These are phyloP conservation scores for Vachellia pachyceras DNA, from an alignment of 306 rosid genomes.

Conservation along the genomic window DNA sequence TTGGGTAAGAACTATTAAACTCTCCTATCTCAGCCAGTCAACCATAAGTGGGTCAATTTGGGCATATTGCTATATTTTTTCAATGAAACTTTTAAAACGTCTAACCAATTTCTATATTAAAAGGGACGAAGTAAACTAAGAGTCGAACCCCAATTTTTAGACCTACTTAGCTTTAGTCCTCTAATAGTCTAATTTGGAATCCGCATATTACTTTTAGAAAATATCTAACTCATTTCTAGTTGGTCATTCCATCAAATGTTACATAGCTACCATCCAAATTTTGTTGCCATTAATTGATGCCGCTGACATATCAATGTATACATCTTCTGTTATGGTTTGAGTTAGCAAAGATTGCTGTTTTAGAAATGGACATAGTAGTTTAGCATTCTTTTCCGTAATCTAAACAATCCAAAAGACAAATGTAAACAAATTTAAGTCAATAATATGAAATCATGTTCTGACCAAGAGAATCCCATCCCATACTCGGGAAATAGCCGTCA, in stretches of 20 bases:
- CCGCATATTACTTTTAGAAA: background rate
- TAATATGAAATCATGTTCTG: background rate
- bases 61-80: background rate
- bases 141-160: background rate
- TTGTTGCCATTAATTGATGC: background rate
- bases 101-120: background rate
- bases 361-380: background rate
- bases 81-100: background rate
- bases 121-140: background rate
- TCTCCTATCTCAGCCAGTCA: constrained; percentile 6
- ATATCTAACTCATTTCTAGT: background rate
- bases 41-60: constrained; percentile 23
- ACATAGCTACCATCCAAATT: background rate
- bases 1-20: constrained; percentile 58
- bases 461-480: background rate
- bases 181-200: background rate
- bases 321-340: background rate
- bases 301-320: background rate
- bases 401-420: background rate
- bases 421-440: background rate
- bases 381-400: background rate
- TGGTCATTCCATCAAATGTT: background rate
- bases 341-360: background rate
- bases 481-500: background rate
- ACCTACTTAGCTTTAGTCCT: background rate